phyloP scores from a whole-genome alignment of 2,329 filamentous ascomycete genomes.

The Rutstroemia sp. region DNA sequence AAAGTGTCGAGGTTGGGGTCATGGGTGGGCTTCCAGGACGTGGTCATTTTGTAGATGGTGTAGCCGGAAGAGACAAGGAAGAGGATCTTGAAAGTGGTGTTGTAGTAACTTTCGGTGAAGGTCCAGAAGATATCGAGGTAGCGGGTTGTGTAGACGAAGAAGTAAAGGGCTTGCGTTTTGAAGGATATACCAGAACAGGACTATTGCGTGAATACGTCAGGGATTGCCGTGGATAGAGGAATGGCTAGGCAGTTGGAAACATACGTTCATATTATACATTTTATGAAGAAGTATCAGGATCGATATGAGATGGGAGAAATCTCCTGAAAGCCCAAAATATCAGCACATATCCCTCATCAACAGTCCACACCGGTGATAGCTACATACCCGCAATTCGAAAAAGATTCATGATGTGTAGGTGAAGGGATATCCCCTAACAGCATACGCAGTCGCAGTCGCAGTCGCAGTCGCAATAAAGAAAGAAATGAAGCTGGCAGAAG shows the following conservation, averaged over 20 bases:
- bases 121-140: slow-evolving; percentile 92
- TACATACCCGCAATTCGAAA: slow-evolving; percentile 57
- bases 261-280: slow-evolving; percentile 86
- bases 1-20: slow-evolving; percentile 97
- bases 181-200: slow-evolving; percentile 89
- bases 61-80: slow-evolving; percentile 89
- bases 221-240: neutral
- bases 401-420: slow-evolving; percentile 53
- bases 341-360: slow-evolving; percentile 3
- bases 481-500: neutral
- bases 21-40: slow-evolving; percentile 94
- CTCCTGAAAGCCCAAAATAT: slow-evolving; percentile 47
- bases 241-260: slow-evolving; percentile 26
- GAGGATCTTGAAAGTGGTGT: slow-evolving; percentile 90
- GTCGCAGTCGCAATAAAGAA: neutral
- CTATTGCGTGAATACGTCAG: slow-evolving; percentile 11
- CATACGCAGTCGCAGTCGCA: slow-evolving; percentile 3
- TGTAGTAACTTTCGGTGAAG: slow-evolving; percentile 67
- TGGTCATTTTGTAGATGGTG: slow-evolving; percentile 96
- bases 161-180: slow-evolving; percentile 94
- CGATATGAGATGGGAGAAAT: slow-evolving; percentile 90
- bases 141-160: slow-evolving; percentile 87
- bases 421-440: slow-evolving; percentile 3
- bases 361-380: neutral
- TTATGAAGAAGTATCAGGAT: slow-evolving; percentile 95